Percentiles rank a stretch among this genome's conserved stretches.
Conservation (phyloP, 2,329 filamentous ascomycete genomes). For the Botrytis byssoidea region DNA sequence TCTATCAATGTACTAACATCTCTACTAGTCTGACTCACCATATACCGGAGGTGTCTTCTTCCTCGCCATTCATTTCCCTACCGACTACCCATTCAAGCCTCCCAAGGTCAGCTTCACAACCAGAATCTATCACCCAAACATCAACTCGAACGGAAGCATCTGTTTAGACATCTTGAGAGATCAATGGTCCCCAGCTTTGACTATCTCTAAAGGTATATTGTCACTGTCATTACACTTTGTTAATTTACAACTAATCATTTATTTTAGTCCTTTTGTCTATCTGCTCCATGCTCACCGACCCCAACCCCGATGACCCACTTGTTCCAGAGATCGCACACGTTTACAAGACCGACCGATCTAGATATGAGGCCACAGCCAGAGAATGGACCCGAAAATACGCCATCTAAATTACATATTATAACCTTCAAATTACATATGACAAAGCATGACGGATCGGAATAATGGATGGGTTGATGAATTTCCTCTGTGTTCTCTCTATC, state of each 20-base stretch:
- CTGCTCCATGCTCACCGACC: slow-evolving; percentile 99
- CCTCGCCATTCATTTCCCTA: slow-evolving; percentile 97
- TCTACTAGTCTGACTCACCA: slow-evolving; percentile 57
- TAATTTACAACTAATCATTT: slow-evolving; percentile 13
- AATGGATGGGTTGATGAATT: slow-evolving; percentile 23
- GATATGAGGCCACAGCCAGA: slow-evolving; percentile 93
- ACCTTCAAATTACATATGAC: slow-evolving; percentile 19
- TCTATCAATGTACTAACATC: slow-evolving; percentile 5
- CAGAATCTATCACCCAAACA: slow-evolving; percentile 99
- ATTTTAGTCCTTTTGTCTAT: slow-evolving; percentile 86
- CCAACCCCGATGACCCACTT: slow-evolving; percentile 97
- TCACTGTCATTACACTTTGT: neutral
- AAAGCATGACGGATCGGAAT: slow-evolving; percentile 18
- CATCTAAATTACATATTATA: slow-evolving; percentile 56
- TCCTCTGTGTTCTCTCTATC: slow-evolving; percentile 29
- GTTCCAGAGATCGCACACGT: slow-evolving; percentile 99
- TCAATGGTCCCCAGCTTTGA: slow-evolving; percentile 98
- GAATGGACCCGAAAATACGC: slow-evolving; percentile 99
- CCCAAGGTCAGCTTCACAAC: slow-evolving; percentile 99
- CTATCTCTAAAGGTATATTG: slow-evolving; percentile 88
- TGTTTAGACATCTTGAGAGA: slow-evolving; percentile 97
- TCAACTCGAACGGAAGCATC: slow-evolving; percentile 99
- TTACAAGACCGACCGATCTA: slow-evolving; percentile 96
- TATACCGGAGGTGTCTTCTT: slow-evolving; percentile 99
- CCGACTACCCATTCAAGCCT: slow-evolving; percentile 99